Evolutionary conservation across 2,329 filamentous ascomycete species (phyloP).

Genomic region (Ophiostoma himal-ulmi): DNA sequence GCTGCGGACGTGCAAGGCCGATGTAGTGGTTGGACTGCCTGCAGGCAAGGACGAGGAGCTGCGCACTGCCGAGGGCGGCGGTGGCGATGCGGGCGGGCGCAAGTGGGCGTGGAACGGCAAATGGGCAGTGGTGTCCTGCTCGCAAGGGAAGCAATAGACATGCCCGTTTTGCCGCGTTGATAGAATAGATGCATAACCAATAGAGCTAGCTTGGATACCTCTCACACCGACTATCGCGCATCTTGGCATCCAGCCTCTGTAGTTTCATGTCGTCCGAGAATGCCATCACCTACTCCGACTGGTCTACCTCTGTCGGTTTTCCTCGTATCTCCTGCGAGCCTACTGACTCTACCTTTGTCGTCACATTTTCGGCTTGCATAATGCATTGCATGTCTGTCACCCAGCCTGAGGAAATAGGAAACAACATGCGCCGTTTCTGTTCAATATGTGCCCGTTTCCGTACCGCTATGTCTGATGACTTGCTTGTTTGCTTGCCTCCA

Average conservation of each 20-base stretch:
- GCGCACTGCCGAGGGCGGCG: conserved; percentile 59
- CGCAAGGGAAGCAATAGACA: conserved; percentile 44
- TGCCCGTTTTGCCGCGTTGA: no score
- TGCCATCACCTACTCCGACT: neutral
- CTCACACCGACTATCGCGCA: neutral
- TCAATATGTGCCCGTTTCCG: neutral
- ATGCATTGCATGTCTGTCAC: neutral
- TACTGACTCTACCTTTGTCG: neutral
- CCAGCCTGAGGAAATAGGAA: neutral
- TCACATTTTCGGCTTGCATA: neutral
- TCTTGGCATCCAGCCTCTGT: neutral
- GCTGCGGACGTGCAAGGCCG: conserved; percentile 90
- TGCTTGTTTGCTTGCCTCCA: neutral
- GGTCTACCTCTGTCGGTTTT: neutral
- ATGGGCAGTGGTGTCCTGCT: conserved; percentile 91
- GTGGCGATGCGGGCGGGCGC: conserved; percentile 62
- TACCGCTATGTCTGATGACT: neutral
- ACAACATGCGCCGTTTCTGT: neutral
- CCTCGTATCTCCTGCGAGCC: neutral
- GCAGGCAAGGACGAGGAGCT: conserved; percentile 75
- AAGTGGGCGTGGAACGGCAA: conserved; percentile 96
- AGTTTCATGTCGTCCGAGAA: neutral
- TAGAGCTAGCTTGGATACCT: neutral
- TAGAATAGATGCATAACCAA: neutral
- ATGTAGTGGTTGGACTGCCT: conserved; percentile 85